Percentiles rank a stretch among this genome's conserved stretches.
Conservation (phyloP, 192 early-diverging fungal species). For the Mortierella alpina region DNA sequence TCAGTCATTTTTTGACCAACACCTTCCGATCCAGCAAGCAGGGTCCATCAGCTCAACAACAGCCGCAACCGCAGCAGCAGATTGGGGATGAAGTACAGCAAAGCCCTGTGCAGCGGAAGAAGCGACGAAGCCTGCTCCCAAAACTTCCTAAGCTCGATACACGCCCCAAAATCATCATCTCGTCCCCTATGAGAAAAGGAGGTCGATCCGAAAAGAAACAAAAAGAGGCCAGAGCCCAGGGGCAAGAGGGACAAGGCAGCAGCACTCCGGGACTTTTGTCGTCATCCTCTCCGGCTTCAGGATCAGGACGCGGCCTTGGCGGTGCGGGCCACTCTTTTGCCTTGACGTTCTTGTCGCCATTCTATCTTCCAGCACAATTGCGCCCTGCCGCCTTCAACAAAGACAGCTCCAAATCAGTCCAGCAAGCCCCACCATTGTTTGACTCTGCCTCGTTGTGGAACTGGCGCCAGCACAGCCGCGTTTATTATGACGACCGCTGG, state of each 20-base stretch:
- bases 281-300: too few relatives aligned
- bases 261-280: background rate
- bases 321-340: too few relatives aligned
- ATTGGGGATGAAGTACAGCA: slow-evolving; percentile 11
- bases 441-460: background rate
- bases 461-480: slow-evolving; percentile 18
- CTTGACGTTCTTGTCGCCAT: slow-evolving; percentile 10
- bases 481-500: slow-evolving; percentile 49
- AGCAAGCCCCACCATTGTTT: background rate
- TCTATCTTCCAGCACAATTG: slow-evolving; percentile 22
- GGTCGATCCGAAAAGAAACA: background rate
- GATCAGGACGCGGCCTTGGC: too few relatives aligned
- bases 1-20: slow-evolving; percentile 25
- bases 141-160: slow-evolving; percentile 39
- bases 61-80: slow-evolving; percentile 5
- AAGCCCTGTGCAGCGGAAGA: slow-evolving; percentile 13
- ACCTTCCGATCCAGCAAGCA: slow-evolving; percentile 16
- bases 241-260: background rate
- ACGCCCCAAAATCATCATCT: slow-evolving; percentile 11
- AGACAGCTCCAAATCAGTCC: background rate
- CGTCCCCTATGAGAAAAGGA: background rate
- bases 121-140: slow-evolving; percentile 14
- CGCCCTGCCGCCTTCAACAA: background rate
- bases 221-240: background rate
- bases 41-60: background rate